A percentile compares a stretch with the other conserved stretches of the same genome.
These are phyloP conservation scores for Sporothrix inflata DNA, from an alignment of 2,329 filamentous ascomycete genomes.

Conservation along the genomic window DNA sequence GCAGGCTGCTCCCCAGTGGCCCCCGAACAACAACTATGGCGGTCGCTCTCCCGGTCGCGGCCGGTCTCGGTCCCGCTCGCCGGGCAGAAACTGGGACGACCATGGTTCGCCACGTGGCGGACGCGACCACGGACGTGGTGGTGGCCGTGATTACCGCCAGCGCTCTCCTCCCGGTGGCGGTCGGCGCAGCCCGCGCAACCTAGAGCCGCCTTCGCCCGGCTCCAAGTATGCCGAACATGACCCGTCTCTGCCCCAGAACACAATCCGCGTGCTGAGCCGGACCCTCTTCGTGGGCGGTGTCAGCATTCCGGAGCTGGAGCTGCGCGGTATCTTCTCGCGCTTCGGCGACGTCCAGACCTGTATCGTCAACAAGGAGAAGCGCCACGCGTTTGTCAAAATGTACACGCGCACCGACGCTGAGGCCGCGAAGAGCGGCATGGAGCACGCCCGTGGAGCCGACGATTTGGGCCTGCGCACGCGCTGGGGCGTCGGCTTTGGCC, in stretches of 20 bases:
- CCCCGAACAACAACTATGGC: conserved; percentile 48
- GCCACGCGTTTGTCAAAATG: conserved; percentile 99
- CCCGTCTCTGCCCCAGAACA: conserved; percentile 68
- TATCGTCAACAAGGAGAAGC: conserved; percentile 97
- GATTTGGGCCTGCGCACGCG: conserved; percentile 81
- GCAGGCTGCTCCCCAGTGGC: conserved; percentile 31
- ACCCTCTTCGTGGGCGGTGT: conserved; percentile 97
- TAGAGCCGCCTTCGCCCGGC: conserved; percentile 39
- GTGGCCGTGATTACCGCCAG: conserved; percentile 75
- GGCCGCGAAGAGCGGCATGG: conserved; percentile 83
- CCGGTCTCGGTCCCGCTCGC: conserved; percentile 78
- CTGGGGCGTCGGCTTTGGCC: conserved; percentile 97
- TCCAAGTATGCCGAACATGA: conserved; percentile 82
- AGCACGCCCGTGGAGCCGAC: conserved; percentile 66
- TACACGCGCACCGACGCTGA: conserved; percentile 84
- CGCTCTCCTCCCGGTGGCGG: conserved; percentile 74
- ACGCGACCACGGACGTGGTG: conserved; percentile 63
- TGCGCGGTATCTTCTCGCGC: conserved; percentile 76
- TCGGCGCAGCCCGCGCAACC: conserved; percentile 54
- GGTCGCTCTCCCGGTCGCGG: conserved; percentile 67
- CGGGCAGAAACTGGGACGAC: conserved; percentile 65
- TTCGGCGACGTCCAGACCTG: conserved; percentile 93
- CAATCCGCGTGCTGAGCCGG: conserved; percentile 91
- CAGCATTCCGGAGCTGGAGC: conserved; percentile 79
- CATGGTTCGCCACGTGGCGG: conserved; percentile 68